These are phyloP conservation scores for Exserohilum turcica DNA, from an alignment of 2,329 filamentous ascomycete genomes.

Conservation along the genomic window DNA sequence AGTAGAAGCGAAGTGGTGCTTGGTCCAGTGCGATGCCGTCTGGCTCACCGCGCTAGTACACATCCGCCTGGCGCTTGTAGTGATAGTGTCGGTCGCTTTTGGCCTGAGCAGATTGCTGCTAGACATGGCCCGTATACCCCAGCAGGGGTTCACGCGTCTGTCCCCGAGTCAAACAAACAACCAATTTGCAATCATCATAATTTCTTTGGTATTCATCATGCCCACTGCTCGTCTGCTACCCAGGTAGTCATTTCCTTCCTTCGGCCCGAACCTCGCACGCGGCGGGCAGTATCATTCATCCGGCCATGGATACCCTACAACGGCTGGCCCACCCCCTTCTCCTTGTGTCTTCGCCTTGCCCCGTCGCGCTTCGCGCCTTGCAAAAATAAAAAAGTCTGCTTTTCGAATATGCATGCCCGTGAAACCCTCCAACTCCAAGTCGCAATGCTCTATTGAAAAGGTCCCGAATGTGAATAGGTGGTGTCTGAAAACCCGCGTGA, in stretches of 20 bases:
- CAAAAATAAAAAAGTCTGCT: conserved; percentile 30
- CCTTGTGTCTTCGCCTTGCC: conserved; percentile 17
- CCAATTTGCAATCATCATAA: conserved; percentile 17
- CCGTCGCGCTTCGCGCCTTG: conserved; percentile 16
- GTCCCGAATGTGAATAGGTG: conserved; percentile 15
- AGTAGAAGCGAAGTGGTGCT: conserved; percentile 13
- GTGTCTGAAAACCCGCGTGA: conserved; percentile 7
- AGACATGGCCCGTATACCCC: too few species aligned
- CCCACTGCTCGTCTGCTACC: conserved; percentile 14
- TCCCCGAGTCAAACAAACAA: background rate
- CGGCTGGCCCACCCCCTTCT: conserved; percentile 20
- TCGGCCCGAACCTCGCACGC: conserved; percentile 17
- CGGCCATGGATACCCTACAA: conserved; percentile 11
- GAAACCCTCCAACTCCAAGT: conserved; percentile 43
- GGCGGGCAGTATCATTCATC: conserved; percentile 15
- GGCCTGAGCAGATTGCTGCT: too few species aligned
- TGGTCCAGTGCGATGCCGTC: conserved; percentile 12
- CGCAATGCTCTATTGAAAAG: conserved; percentile 39
- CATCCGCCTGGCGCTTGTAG: conserved; percentile 4
- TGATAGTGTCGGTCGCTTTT: background rate
- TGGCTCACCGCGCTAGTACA: conserved; percentile 24
- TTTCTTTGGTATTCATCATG: conserved; percentile 20
- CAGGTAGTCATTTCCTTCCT: conserved; percentile 17
- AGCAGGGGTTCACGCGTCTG: background rate
- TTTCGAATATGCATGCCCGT: conserved; percentile 34